Evolutionary conservation across 225 moss, liverwort and hornwort genomes (phyloP), one percentile per base, ranked within the genome.

Genomic region (Rhytidiadelphus loreus): DNA sequence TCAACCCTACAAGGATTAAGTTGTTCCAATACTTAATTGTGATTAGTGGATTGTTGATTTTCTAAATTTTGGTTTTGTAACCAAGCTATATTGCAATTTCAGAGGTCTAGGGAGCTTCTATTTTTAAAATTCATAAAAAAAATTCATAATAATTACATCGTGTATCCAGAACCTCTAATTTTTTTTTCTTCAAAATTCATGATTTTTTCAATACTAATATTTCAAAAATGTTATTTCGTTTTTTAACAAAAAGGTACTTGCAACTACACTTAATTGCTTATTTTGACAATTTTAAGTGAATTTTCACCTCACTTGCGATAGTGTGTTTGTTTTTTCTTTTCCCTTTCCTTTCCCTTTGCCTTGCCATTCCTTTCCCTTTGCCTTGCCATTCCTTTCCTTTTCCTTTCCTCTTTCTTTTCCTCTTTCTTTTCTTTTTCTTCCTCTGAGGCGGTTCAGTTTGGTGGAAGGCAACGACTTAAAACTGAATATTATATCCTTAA

Each of bases 21-120:
- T 3, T 1, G 0, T 48, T 0, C 2, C 0, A 17, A 44, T 72
- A 26, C 3, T 17, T 16, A 43, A 17, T 0, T 29, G 2, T 17
- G 6, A 29, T 17, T 29, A 1, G 3, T 29, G 3, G 10, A 29
- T 18, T 28, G 3, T 0, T 1, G 5, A 16, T 28, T 44, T 3
- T 26, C 0, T 28, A 44, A 0, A 46, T 11, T 73, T 46, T 0
- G 2, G 1, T 29, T 30, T 11, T 30, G 2, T 18, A 0, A 30
- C 11, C 6, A 74, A 46, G 30, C 1, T 48, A 30, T 11, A 2
- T 2, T 1, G 6, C 0, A 0, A 1, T 11, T 30, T 46, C 7
- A 73, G 0, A 11, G 12, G 0, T 10, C 4, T 7, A 7, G 2
- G 1, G 2, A 50, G 2, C 12, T 21, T 35, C 12, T 0, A 52